Evolutionary conservation across 208 protist species (phyloP), one percentile per base, ranked within the genome.

Genomic region (Acanthamoeba lugdunensis): DNA sequence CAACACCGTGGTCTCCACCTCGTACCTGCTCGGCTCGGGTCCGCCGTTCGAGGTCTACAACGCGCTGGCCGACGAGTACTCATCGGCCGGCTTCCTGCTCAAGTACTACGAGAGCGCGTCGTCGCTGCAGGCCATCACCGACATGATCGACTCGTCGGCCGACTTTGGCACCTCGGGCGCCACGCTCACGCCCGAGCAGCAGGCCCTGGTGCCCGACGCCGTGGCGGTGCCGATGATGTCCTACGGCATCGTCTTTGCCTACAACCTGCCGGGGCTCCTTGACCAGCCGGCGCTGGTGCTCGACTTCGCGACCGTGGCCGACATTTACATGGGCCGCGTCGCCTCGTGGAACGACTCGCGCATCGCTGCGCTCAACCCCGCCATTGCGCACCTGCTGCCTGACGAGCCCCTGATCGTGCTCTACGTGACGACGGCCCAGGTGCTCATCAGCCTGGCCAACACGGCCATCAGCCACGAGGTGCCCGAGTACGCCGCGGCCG

Each of bases 111-210:
- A 67, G 23, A 67, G 28, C 69, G 1, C 69, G 11, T 50, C 33
- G 11, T 79, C 69, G 69, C 69, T 79, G 5, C 33, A 50, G 69
- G 69, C 69, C 33, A 79, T 79, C 69, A 18, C 18, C 13, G 33
- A 79, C 33, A 50, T 79, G 33, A 33, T 79, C 33, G 69, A 79
- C 69, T 50, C 33, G 7, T 79, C 69, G 1, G 37, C 37, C 28
- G 69, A 79, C 69, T 79, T 79, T 79, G 69, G 69, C 69, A 50
- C 69, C 28, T 79, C 69, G 16, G 69, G 69, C 30, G 37, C 33
- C 13, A 25, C 37, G 8, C 69, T 79, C 69, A 79, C 69, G 30
- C 30, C 30, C 28, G 69, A 79, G 69, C 69, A 79, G 69, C 11
- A 50, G 0, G 69, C 69, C 25, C 30, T 79, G 28, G 69, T 79